A percentile compares a stretch with the other conserved stretches of the same genome.
These are phyloP conservation scores for Microcos paniculata DNA, from an alignment of 345 rosid species.

Conservation along the genomic window DNA sequence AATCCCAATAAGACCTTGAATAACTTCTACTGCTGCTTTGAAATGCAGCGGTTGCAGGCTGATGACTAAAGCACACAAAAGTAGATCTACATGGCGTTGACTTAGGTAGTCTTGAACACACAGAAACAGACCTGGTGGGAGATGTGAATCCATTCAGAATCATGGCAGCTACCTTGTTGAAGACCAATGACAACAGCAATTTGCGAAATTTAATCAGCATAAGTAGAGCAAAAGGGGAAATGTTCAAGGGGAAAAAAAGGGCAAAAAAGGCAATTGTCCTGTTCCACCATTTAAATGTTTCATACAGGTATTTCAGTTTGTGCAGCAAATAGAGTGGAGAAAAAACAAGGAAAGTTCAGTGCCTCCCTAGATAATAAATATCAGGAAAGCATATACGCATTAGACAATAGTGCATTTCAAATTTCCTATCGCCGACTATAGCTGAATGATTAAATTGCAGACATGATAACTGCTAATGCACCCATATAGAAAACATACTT, in stretches of 20 bases:
- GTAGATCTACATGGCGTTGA: not conserved
- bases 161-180: conserved; percentile 12
- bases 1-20: conserved; percentile 16
- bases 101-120: conserved; percentile 7
- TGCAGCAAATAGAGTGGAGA: too few relatives aligned
- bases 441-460: not conserved
- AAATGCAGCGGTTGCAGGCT: not conserved
- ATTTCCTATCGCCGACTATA: not conserved
- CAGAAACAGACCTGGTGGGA: not conserved
- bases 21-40: conserved; percentile 2
- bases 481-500: not conserved
- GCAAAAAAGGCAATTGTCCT: not conserved
- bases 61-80: not conserved
- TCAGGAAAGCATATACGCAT: not conserved
- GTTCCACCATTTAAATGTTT: not conserved
- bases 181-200: not conserved
- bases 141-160: conserved; percentile 1
- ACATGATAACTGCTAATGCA: not conserved
- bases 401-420: not conserved
- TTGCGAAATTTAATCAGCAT: not conserved
- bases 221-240: not conserved
- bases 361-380: not conserved
- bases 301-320: not conserved
- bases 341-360: not conserved
- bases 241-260: not conserved